These are phyloP conservation scores for Cladosporium cucumerinum DNA, from an alignment of 2,329 filamentous ascomycete genomes.

Conservation along the genomic window DNA sequence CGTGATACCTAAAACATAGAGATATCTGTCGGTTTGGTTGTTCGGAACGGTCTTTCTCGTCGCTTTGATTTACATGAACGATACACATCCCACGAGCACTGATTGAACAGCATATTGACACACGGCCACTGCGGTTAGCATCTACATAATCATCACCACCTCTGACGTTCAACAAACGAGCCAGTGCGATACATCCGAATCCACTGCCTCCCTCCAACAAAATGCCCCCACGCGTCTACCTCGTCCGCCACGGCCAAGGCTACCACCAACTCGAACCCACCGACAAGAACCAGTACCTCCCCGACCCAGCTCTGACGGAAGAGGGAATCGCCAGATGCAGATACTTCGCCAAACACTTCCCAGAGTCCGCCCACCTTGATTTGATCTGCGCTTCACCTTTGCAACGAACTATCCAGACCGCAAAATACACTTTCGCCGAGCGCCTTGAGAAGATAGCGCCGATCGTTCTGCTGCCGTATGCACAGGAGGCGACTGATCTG, in stretches of 20 bases:
- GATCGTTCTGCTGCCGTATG: slow-evolving; percentile 22
- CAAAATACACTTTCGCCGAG: slow-evolving; percentile 20
- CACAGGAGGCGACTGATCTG: slow-evolving; percentile 22
- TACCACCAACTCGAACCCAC: slow-evolving; percentile 18
- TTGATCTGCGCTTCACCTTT: slow-evolving; percentile 25
- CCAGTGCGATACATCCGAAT: background rate
- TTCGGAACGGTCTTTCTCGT: background rate
- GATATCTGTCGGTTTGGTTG: background rate
- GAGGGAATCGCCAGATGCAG: slow-evolving; percentile 20
- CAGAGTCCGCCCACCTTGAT: slow-evolving; percentile 23
- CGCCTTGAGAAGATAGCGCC: slow-evolving; percentile 10
- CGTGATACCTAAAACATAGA: background rate
- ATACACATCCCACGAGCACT: background rate
- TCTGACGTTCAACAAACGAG: background rate
- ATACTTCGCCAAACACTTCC: slow-evolving; percentile 18
- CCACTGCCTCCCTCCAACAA: background rate
- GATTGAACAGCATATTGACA: background rate
- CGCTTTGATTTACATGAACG: background rate
- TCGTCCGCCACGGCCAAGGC: slow-evolving; percentile 26
- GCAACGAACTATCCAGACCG: slow-evolving; percentile 26
- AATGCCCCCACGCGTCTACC: slow-evolving; percentile 19
- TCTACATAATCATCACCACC: background rate
- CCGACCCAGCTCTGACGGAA: slow-evolving; percentile 25
- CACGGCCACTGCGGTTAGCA: background rate
- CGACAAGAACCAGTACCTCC: slow-evolving; percentile 14